phyloP scores from a whole-genome alignment of 108 stramenopile genomes.

The Phaeodactylum tricornutum region DNA sequence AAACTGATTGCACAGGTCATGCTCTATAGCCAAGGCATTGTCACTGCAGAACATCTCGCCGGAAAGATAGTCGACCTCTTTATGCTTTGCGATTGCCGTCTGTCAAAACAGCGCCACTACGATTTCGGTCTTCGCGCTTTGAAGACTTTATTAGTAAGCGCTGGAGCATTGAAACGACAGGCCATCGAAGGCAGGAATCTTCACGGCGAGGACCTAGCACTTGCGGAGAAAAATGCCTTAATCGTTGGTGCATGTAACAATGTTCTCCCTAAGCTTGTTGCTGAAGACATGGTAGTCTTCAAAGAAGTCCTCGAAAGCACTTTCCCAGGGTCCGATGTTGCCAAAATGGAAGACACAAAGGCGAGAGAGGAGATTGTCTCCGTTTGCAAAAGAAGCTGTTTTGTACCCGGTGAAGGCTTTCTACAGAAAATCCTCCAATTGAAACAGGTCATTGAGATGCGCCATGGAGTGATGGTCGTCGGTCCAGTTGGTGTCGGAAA shows the following conservation, averaged over 20 bases:
- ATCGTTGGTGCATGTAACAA: conserved; percentile 91
- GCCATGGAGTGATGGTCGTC: conserved; percentile 95
- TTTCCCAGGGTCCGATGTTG: conserved; percentile 79
- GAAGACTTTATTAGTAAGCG: conserved; percentile 96
- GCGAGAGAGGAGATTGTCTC: conserved; percentile 49
- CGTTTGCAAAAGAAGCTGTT: conserved; percentile 50
- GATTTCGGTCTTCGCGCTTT: conserved; percentile 98
- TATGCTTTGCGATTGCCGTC: conserved; percentile 79
- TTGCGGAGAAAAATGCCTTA: conserved; percentile 66
- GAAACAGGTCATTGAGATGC: conserved; percentile 88
- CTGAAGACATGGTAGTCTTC: conserved; percentile 83
- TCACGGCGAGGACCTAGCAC: conserved; percentile 40
- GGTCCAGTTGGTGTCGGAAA: conserved; percentile 84
- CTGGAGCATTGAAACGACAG: conserved; percentile 97
- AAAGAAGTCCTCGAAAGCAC: conserved; percentile 72
- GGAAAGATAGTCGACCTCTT: conserved; percentile 91
- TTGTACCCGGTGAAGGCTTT: conserved; percentile 66
- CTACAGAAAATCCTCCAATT: conserved; percentile 94
- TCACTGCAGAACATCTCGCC: conserved; percentile 86
- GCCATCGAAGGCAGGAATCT: conserved; percentile 47
- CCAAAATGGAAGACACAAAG: conserved; percentile 71
- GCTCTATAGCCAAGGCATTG: conserved; percentile 98
- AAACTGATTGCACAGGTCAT: conserved; percentile 97
- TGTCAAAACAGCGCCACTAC: conserved; percentile 94
- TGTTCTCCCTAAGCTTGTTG: conserved; percentile 94